Evolutionary conservation across 2,329 filamentous ascomycete species (phyloP), one percentile per base, ranked within the genome.

Genomic region (Cucurbitaria berberidis): DNA sequence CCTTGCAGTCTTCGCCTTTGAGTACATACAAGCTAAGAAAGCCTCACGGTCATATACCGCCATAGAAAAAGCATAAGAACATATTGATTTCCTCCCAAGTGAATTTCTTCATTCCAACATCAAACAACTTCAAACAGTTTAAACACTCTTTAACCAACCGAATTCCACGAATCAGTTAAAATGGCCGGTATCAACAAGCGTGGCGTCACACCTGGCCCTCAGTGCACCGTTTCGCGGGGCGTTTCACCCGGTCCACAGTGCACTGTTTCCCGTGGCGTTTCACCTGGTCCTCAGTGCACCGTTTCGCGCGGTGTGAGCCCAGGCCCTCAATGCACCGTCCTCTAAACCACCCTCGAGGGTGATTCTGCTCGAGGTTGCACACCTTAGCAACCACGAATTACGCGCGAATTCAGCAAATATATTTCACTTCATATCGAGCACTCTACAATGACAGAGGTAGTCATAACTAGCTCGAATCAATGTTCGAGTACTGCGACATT

Each of bases 51-150:
- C 34, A 13, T 36, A 13, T 47, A 32, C 38, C 24, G 36, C 29
- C 21, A 18, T 27, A 19, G 24, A 13, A 32, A 21, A 51, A 27
- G 46, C 48, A 66, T 66, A 64, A 64, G 59, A 55, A 51, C 22
- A 26, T 21, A 18, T 26, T 34, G 5, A 24, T 24, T 27, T 19
- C 18, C 35, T 26, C 21, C 11, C 18, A 10, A 21, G 2, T 19
- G 5, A 34, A 16, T 18, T 24, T 43, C 48, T 29, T 18, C 53
- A 48, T 43, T 45, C 66, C 55, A 42, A 64, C 63, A 51, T 63
- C 61, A 10, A 19, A 36, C n/a, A 60, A 54, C 10, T 19, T 51
- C 46, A 54, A 53, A 8, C 48, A 50, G 43, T 41, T 40, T 24
- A 42, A 50, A 49, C 55, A 62, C 32, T 45, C 51, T 53, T 56